A percentile compares a stretch with the other conserved stretches of the same genome.
phyloP scores from a whole-genome alignment of 129 eudicot genomes.

The Cynara cardunculus region DNA sequence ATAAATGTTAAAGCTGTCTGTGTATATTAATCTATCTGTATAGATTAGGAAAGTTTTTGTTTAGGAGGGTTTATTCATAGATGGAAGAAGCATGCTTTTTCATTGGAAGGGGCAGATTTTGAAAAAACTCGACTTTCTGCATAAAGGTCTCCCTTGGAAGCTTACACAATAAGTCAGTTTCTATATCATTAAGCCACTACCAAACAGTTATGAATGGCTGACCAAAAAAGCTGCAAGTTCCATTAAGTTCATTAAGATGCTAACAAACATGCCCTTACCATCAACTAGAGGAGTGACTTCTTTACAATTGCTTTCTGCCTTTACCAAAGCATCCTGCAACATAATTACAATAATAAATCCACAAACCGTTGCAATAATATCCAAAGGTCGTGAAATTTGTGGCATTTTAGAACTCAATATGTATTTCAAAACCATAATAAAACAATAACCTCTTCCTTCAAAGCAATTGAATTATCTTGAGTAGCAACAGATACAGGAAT shows the following conservation, averaged over 20 bases:
- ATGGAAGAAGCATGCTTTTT: too few relatives aligned
- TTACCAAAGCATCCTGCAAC: slow-evolving; percentile 38
- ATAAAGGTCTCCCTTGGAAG: too few relatives aligned
- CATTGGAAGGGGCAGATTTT: too few relatives aligned
- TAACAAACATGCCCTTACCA: slow-evolving; percentile 5
- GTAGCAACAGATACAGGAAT: neutral
- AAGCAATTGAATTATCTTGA: slow-evolving; percentile 14
- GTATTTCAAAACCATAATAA: neutral
- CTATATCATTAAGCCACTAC: too few relatives aligned
- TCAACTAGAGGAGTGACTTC: slow-evolving; percentile 14
- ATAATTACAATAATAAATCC: neutral
- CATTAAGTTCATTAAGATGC: too few relatives aligned
- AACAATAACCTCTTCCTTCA: slow-evolving; percentile 21
- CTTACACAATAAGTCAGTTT: too few relatives aligned
- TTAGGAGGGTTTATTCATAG: too few relatives aligned
- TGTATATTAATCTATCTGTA: too few relatives aligned
- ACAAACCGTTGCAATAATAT: neutral
- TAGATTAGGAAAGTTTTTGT: too few relatives aligned
- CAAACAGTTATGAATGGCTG: neutral
- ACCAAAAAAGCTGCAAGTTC: too few relatives aligned
- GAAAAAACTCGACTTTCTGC: too few relatives aligned
- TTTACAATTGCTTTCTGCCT: neutral
- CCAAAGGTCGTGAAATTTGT: neutral
- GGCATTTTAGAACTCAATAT: neutral
- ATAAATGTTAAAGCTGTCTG: neutral